These are phyloP conservation scores for Puccinia coronata DNA, from an alignment of 1,284 basidiomycete genomes.

Conservation along the genomic window DNA sequence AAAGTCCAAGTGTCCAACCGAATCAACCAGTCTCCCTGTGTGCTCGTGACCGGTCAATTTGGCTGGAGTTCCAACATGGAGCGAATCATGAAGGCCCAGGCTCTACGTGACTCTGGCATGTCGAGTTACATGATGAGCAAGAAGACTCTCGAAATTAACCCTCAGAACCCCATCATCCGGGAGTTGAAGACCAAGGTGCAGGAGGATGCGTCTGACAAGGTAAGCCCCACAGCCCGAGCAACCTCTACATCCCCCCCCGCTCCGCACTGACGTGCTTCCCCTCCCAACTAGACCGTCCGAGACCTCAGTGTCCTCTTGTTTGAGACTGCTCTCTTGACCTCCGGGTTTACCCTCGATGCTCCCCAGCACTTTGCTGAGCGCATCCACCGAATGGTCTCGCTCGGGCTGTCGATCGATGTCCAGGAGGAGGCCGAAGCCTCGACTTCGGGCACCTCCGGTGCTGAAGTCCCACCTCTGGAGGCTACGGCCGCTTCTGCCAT, in stretches of 20 bases:
- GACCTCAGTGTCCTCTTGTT: conserved; percentile 93
- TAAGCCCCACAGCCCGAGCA: no score
- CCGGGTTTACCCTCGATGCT: conserved; percentile 84
- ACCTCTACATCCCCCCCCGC: not conserved
- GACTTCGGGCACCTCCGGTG: conserved; percentile 18
- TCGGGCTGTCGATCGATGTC: conserved; percentile 65
- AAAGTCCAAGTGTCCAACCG: conserved; percentile 99
- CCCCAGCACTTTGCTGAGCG: conserved; percentile 92
- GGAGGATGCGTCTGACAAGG: conserved; percentile 94
- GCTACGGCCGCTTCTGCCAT: conserved; percentile 42
- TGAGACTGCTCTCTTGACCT: conserved; percentile 83
- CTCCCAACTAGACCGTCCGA: conserved; percentile 71
- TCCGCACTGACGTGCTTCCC: not conserved
- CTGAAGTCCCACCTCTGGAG: conserved; percentile 14
- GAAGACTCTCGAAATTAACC: conserved; percentile 99
- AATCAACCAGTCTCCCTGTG: conserved; percentile 91
- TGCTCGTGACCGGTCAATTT: conserved; percentile 96
- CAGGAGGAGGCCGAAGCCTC: conserved; percentile 50
- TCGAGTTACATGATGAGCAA: conserved; percentile 90
- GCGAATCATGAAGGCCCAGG: conserved; percentile 99
- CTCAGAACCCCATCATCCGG: conserved; percentile 88
- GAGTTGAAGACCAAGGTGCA: conserved; percentile 92
- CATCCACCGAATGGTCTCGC: conserved; percentile 93
- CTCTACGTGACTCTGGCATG: conserved; percentile 97
- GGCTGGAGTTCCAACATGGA: conserved; percentile 99